These are phyloP conservation scores for Zygotorulaspora chibaensis DNA, from an alignment of 805 yeast genomes.

Conservation along the genomic window DNA sequence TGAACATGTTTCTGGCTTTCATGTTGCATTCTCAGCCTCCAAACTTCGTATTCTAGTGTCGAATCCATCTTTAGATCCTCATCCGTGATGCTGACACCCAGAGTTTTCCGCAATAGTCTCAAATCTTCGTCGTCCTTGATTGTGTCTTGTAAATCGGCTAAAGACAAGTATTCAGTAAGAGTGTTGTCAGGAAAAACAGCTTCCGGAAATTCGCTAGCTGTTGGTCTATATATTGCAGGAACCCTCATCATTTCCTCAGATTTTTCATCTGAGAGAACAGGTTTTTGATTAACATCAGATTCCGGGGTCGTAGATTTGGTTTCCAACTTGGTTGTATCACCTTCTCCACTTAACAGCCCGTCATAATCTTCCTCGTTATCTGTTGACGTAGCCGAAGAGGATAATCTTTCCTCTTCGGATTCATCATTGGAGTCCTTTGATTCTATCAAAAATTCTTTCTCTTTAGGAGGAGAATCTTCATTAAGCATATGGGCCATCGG, in stretches of 20 bases:
- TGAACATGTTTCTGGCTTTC: constrained; percentile 7
- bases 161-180: constrained; percentile 8
- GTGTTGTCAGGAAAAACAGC: constrained; percentile 50
- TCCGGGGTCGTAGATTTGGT: constrained; percentile 30
- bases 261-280: constrained; percentile 20
- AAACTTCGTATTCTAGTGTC: constrained; percentile 19
- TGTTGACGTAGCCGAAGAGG: constrained; percentile 11
- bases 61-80: not conserved
- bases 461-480: constrained; percentile 27
- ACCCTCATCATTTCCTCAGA: constrained; percentile 20
- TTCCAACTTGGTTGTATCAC: constrained; percentile 19
- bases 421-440: constrained; percentile 10
- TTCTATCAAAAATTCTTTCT: constrained; percentile 15
- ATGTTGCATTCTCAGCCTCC: constrained; percentile 23
- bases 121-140: constrained; percentile 77
- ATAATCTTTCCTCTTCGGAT: constrained; percentile 17
- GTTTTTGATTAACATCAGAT: constrained; percentile 12
- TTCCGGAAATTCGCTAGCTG: constrained; percentile 42
- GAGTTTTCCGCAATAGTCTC: constrained; percentile 44
- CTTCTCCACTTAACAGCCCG: constrained; percentile 15
- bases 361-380: constrained; percentile 19
- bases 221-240: constrained; percentile 46
- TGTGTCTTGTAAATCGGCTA: constrained; percentile 48
- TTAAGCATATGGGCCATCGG: constrained; percentile 32
- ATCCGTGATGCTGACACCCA: constrained; percentile 20